These are phyloP conservation scores for Ceratocystis harringtonii DNA, from an alignment of 2,329 filamentous ascomycete species.

Conservation along the genomic window DNA sequence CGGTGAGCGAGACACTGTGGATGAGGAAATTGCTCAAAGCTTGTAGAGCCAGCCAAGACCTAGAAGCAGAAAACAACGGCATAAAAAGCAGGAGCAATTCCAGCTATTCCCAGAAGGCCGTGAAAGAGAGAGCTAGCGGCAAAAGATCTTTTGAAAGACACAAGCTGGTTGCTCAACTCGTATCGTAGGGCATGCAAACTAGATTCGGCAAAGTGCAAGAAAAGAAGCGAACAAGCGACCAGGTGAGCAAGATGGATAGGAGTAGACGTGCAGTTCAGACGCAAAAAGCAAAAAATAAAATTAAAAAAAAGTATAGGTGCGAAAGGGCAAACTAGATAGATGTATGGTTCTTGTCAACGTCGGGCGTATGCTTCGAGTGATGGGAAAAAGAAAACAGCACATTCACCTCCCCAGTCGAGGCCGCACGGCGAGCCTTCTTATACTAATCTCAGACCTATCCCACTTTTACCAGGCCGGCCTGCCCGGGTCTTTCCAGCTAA, in stretches of 20 bases:
- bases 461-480: not conserved
- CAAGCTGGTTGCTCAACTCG: not conserved
- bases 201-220: not conserved
- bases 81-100: not conserved
- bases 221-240: not conserved
- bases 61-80: not conserved
- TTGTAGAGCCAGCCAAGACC: slow-evolving; percentile 8
- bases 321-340: not conserved
- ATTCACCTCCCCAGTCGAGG: too few species aligned
- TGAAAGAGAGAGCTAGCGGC: too few species aligned
- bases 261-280: too few species aligned
- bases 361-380: not conserved
- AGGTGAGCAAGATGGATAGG: not conserved
- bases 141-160: not conserved
- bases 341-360: not conserved
- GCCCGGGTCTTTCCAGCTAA: too few species aligned
- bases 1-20: not conserved
- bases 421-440: not conserved
- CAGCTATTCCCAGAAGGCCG: too few species aligned
- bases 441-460: not conserved
- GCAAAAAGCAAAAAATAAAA: not conserved
- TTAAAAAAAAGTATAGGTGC: not conserved
- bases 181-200: not conserved
- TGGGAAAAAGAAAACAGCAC: too few species aligned
- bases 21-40: not conserved